A percentile compares a stretch with the other conserved stretches of the same genome.
These are phyloP conservation scores for Aspergillus funiculosus DNA, from an alignment of 495 filamentous ascomycete genomes.

Conservation along the genomic window DNA sequence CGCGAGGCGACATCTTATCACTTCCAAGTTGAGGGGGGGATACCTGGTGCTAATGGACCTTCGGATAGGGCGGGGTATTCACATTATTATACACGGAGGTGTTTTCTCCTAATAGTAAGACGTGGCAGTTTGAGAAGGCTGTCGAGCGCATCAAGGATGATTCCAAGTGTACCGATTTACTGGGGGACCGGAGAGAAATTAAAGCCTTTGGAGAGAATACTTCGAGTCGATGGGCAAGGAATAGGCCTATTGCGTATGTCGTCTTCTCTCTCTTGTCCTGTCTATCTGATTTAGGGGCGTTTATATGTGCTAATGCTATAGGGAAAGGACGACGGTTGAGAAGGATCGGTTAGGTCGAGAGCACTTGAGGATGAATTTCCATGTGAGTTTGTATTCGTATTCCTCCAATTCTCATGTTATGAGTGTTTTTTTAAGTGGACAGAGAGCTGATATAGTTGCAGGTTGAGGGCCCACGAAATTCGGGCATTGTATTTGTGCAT, in stretches of 20 bases:
- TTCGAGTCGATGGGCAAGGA: slow-evolving; percentile 74
- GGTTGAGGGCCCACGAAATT: slow-evolving; percentile 76
- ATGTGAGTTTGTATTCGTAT: slow-evolving; percentile 60
- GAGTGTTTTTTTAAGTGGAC: no score
- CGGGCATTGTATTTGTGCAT: slow-evolving; percentile 70
- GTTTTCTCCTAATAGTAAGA: slow-evolving; percentile 77
- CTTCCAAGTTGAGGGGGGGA: neutral
- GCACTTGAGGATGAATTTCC: slow-evolving; percentile 82
- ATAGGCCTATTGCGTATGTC: slow-evolving; percentile 76
- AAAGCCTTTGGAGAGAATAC: slow-evolving; percentile 80
- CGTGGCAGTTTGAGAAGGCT: slow-evolving; percentile 81
- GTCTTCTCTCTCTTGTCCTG: neutral
- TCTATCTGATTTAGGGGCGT: neutral
- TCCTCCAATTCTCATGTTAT: no score
- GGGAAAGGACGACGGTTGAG: slow-evolving; percentile 52
- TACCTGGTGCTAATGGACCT: slow-evolving; percentile 16
- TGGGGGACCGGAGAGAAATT: slow-evolving; percentile 72
- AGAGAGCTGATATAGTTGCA: slow-evolving; percentile 22
- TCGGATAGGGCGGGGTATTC: slow-evolving; percentile 60
- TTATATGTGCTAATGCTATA: neutral
- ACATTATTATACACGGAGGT: slow-evolving; percentile 82
- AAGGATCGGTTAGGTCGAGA: slow-evolving; percentile 72
- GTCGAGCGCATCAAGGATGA: slow-evolving; percentile 74
- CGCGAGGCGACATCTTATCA: neutral
- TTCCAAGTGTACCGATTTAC: slow-evolving; percentile 59